These are phyloP conservation scores for Colletotrichum sp. DNA, from an alignment of 2,329 filamentous ascomycete genomes.

Conservation along the genomic window DNA sequence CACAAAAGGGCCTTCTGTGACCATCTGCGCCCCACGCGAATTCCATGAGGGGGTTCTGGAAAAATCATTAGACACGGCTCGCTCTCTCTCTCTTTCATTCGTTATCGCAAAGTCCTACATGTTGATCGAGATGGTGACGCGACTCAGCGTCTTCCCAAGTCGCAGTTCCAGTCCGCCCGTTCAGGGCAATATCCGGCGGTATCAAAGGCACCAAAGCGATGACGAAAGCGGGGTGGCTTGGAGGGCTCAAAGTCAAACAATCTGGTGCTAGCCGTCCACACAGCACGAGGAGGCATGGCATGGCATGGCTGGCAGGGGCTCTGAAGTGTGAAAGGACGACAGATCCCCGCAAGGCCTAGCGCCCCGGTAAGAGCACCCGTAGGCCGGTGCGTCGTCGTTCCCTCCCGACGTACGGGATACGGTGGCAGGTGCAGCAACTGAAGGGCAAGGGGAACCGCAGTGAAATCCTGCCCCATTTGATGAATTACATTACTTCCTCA, in stretches of 20 bases:
- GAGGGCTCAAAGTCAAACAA: neutral
- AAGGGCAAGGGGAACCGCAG: neutral
- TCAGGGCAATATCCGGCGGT: neutral
- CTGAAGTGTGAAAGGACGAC: neutral
- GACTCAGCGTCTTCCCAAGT: neutral
- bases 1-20: neutral
- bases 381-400: neutral
- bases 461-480: neutral
- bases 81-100: neutral
- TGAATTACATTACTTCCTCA: neutral
- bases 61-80: neutral
- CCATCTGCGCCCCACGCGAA: neutral
- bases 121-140: neutral
- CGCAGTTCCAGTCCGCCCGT: neutral
- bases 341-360: neutral
- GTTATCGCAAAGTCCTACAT: neutral
- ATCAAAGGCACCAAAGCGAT: neutral
- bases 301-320: neutral
- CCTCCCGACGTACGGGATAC: neutral
- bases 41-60: neutral
- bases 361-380: neutral
- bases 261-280: neutral
- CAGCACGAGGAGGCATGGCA: neutral
- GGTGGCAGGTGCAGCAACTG: neutral
- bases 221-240: slow-evolving; percentile 18